These are phyloP conservation scores for Pseudocercospora crystallina DNA, from an alignment of 2,329 filamentous ascomycete species.

Conservation along the genomic window DNA sequence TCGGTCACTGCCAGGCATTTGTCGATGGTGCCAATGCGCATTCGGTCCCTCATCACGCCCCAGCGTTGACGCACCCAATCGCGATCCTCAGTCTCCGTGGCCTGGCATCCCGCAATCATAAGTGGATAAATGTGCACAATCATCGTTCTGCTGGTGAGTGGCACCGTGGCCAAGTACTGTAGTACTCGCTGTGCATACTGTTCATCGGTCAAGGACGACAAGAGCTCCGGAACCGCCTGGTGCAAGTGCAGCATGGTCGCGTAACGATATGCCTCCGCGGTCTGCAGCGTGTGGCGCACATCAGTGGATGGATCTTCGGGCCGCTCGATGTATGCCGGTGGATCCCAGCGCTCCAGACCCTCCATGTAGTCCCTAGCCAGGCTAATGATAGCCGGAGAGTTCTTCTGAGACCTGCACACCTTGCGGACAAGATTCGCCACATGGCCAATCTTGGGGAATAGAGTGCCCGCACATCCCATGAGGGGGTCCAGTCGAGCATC, in stretches of 20 bases:
- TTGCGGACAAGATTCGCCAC: constrained; percentile 66
- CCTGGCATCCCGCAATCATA: constrained; percentile 66
- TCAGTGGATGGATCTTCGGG: constrained; percentile 64
- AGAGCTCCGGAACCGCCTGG: constrained; percentile 67
- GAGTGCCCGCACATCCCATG: constrained; percentile 66
- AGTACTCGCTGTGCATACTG: constrained; percentile 63
- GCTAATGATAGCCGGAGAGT: constrained; percentile 61
- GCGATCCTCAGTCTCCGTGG: constrained; percentile 58
- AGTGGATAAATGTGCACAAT: constrained; percentile 71
- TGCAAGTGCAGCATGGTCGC: constrained; percentile 67
- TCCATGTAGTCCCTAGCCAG: constrained; percentile 63
- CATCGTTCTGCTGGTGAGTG: constrained; percentile 60
- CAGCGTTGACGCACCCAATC: constrained; percentile 65
- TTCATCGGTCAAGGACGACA: constrained; percentile 53
- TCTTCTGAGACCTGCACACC: constrained; percentile 56
- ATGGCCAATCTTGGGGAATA: constrained; percentile 68
- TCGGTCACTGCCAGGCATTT: constrained; percentile 63
- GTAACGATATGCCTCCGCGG: constrained; percentile 66
- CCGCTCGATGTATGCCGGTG: constrained; percentile 57
- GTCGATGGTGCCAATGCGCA: constrained; percentile 68
- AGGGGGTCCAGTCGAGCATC: constrained; percentile 65
- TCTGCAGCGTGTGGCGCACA: constrained; percentile 64
- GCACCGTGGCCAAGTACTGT: constrained; percentile 62
- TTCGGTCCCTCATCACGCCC: constrained; percentile 58
- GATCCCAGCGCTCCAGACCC: constrained; percentile 61